Percentiles rank a stretch among this genome's conserved stretches.
These are phyloP conservation scores for Grammothele lineata DNA, from an alignment of 768 basidiomycete species.

Conservation along the genomic window DNA sequence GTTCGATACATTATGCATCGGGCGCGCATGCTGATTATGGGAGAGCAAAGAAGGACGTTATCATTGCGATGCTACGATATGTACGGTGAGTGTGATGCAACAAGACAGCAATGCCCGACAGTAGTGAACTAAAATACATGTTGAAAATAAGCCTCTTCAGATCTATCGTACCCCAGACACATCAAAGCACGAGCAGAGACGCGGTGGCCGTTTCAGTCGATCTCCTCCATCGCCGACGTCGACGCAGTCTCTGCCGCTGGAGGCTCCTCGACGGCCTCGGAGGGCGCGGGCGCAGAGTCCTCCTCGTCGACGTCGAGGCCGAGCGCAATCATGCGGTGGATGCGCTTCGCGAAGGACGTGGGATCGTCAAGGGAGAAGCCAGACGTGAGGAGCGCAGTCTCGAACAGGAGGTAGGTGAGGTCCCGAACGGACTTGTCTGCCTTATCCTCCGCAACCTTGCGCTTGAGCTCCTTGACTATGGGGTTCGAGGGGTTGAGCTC, in stretches of 20 bases:
- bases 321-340: conserved; percentile 95
- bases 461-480: conserved; percentile 94
- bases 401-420: conserved; percentile 92
- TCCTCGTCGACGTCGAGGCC: conserved; percentile 89
- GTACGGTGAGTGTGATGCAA: conserved; percentile 12
- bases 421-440: conserved; percentile 98
- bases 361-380: conserved; percentile 97
- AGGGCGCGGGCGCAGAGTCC: conserved; percentile 40
- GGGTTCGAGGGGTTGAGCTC: conserved; percentile 91
- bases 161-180: conserved; percentile 9
- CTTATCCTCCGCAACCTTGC: conserved; percentile 95
- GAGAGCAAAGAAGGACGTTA: conserved; percentile 13
- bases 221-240: conserved; percentile 95
- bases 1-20: no score
- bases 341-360: conserved; percentile 90
- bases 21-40: neutral
- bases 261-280: conserved; percentile 45
- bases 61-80: conserved; percentile 15
- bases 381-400: conserved; percentile 93
- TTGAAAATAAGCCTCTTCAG: conserved; percentile 8
- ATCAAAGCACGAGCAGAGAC: neutral
- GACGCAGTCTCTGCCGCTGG: conserved; percentile 58
- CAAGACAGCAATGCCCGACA: conserved; percentile 17
- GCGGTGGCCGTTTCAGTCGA: conserved; percentile 55
- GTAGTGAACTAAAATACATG: conserved; percentile 11